These are phyloP conservation scores for Starmerella powellii DNA, from an alignment of 805 yeast species.

Conservation along the genomic window DNA sequence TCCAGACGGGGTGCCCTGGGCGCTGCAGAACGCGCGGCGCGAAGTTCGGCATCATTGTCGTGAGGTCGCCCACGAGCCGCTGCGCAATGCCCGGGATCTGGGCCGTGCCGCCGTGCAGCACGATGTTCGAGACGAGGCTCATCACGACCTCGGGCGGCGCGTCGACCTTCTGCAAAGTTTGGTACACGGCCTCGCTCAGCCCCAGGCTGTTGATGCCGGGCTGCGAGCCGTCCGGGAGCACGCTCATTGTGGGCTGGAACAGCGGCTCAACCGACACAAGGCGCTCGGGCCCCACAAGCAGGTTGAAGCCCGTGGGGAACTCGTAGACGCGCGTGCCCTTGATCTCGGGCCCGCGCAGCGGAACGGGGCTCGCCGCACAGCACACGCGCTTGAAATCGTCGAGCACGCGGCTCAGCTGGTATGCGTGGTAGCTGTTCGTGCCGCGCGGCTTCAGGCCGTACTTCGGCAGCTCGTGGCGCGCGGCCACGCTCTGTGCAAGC, in stretches of 20 bases:
- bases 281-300: constrained; percentile 43
- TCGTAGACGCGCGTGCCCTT: constrained; percentile 47
- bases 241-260: constrained; percentile 49
- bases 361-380: constrained; percentile 13
- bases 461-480: background rate
- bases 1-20: constrained; percentile 71
- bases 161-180: constrained; percentile 37
- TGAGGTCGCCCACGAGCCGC: constrained; percentile 58
- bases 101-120: constrained; percentile 74
- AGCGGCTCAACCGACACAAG: constrained; percentile 51
- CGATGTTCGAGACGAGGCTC: constrained; percentile 73
- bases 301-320: constrained; percentile 43
- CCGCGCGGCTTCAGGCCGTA: constrained; percentile 12
- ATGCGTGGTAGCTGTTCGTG: constrained; percentile 38
- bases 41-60: constrained; percentile 55
- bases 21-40: constrained; percentile 41
- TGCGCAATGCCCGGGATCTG: constrained; percentile 71
- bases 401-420: constrained; percentile 43
- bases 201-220: constrained; percentile 39
- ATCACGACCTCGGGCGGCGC: constrained; percentile 52
- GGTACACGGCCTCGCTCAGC: constrained; percentile 36
- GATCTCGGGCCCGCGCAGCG: constrained; percentile 19
- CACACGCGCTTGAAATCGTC: constrained; percentile 63
- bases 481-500: constrained; percentile 8
- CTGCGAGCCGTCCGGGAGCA: constrained; percentile 32